A percentile compares a stretch with the other conserved stretches of the same genome.
Evolutionary conservation across 306 rosid genomes (phyloP).

Genomic region (Sicyos edulis): DNA sequence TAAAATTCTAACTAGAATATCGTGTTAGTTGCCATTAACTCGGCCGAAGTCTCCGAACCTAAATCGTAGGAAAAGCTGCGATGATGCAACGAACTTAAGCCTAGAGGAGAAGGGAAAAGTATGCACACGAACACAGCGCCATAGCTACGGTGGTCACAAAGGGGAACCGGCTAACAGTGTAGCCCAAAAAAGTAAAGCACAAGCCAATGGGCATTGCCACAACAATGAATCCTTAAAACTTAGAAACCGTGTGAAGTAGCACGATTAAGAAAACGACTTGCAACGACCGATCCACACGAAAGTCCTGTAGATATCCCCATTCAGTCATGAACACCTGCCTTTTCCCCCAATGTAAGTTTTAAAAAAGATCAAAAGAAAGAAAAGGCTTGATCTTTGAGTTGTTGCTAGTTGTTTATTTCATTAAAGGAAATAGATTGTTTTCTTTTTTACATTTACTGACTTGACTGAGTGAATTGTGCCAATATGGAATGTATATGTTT

Average conservation of each 20-base stretch:
- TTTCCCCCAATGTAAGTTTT: background rate
- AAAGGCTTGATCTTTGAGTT: conserved; percentile 26
- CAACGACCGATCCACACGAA: conserved; percentile 39
- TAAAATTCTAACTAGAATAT: conserved; percentile 9
- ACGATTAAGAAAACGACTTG: conserved; percentile 26
- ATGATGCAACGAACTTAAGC: conserved; percentile 42
- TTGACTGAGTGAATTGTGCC: conserved; percentile 44
- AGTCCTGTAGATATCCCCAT: conserved; percentile 53
- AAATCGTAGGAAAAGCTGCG: conserved; percentile 73
- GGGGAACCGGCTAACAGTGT: conserved; percentile 23
- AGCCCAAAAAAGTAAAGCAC: conserved; percentile 36
- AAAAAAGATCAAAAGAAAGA: conserved; percentile 28
- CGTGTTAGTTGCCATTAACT: conserved; percentile 73
- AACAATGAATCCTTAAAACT: conserved; percentile 32
- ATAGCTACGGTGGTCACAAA: conserved; percentile 42
- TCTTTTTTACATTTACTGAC: conserved; percentile 34
- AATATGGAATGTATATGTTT: conserved; percentile 81
- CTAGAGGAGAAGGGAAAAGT: conserved; percentile 30
- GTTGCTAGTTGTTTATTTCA: conserved; percentile 1
- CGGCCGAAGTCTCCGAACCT: conserved; percentile 86
- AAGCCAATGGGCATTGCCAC: conserved; percentile 28
- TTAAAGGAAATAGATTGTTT: conserved; percentile 42
- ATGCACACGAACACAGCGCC: conserved; percentile 47
- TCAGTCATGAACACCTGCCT: conserved; percentile 41
- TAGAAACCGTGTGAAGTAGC: conserved; percentile 35